These are phyloP conservation scores for Podaxis sp. DNA, from an alignment of 768 basidiomycete species.

Conservation along the genomic window DNA sequence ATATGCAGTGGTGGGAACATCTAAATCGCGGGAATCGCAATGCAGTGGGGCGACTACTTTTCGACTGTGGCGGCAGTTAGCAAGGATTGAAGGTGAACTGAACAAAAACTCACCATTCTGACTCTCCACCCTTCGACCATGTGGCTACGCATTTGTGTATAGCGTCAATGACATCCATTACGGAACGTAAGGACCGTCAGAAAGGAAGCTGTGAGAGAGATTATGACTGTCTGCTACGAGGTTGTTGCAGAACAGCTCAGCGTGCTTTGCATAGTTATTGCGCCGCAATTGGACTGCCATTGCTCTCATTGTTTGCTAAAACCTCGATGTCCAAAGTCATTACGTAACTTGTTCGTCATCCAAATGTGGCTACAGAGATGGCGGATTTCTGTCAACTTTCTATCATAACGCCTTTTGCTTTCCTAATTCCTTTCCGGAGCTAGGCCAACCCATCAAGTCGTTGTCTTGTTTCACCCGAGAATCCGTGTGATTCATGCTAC, in stretches of 20 bases:
- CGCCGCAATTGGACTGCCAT: constrained; percentile 9
- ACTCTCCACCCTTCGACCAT: constrained; percentile 62
- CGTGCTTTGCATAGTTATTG: constrained; percentile 9
- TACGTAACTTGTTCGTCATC: neutral
- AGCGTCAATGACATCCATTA: constrained; percentile 61
- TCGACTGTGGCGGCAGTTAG: constrained; percentile 46
- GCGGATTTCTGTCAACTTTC: too few species aligned
- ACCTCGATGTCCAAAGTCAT: neutral
- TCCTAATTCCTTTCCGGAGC: too few species aligned
- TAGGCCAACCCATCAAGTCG: too few species aligned
- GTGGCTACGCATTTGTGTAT: constrained; percentile 48
- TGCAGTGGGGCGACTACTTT: constrained; percentile 60
- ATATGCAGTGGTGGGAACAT: constrained; percentile 65
- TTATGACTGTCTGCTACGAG: constrained; percentile 3
- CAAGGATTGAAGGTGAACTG: constrained; percentile 17
- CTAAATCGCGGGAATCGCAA: constrained; percentile 51
- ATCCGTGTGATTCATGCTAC: too few species aligned
- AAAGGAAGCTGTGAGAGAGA: neutral
- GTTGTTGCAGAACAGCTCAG: constrained; percentile 5
- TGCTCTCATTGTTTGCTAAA: constrained; percentile 1
- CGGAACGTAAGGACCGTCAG: neutral
- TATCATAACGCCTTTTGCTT: too few species aligned
- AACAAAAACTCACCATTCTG: constrained; percentile 52
- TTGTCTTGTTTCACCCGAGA: too few species aligned
- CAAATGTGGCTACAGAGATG: too few species aligned